Conservation (phyloP, 1,284 basidiomycete species). For the Heterobasidion irregulare region DNA sequence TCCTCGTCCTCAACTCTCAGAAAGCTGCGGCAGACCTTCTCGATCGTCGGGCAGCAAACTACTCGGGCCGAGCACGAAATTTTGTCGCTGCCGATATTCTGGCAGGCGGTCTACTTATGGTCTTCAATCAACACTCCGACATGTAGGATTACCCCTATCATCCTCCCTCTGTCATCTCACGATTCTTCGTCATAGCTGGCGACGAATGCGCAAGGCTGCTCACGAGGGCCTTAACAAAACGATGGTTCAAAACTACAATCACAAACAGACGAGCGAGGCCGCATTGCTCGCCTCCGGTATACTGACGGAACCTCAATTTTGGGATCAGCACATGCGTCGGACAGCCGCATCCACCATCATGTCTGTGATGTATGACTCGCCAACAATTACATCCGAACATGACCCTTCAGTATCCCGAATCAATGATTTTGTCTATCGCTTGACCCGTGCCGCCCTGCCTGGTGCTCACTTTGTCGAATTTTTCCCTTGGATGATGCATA, state of each 20-base stretch:
- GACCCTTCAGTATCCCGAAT: background rate
- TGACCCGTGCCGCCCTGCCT: background rate
- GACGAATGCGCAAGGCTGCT: conserved; percentile 7
- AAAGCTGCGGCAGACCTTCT: conserved; percentile 14
- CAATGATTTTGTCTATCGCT: background rate
- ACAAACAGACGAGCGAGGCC: background rate
- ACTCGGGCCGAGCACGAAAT: conserved; percentile 13
- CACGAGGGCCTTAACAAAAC: background rate
- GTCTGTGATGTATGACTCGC: background rate
- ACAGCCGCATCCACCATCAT: background rate
- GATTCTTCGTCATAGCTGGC: background rate
- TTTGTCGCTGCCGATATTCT: conserved; percentile 1
- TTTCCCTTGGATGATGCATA: conserved; percentile 3
- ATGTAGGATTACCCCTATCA: background rate
- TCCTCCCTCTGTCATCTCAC: background rate
- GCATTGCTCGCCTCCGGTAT: background rate
- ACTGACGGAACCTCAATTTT: background rate
- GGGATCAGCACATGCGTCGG: background rate
- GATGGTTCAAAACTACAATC: background rate
- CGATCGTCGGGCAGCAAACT: conserved; percentile 13
- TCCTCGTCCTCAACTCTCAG: conserved; percentile 15
- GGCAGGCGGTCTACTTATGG: background rate
- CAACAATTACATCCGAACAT: background rate
- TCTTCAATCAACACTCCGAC: background rate
- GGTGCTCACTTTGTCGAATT: conserved; percentile 3